These are phyloP conservation scores for Lentinula detonsa DNA, from an alignment of 768 basidiomycete genomes.

Conservation along the genomic window DNA sequence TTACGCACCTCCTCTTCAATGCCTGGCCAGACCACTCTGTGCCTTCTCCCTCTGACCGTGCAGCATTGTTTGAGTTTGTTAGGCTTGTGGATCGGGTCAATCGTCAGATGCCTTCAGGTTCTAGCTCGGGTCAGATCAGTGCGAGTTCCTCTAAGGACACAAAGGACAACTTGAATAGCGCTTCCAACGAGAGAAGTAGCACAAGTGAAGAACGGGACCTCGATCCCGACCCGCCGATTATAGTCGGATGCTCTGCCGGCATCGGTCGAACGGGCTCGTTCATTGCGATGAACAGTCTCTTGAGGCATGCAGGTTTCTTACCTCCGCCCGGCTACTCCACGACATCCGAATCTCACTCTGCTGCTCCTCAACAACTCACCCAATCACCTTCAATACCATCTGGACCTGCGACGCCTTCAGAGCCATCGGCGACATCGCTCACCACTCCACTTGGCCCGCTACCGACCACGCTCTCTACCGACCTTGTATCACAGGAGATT, in stretches of 20 bases:
- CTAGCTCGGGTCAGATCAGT: slow-evolving; percentile 11
- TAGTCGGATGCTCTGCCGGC: slow-evolving; percentile 84
- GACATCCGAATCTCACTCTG: neutral
- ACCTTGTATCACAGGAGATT: slow-evolving; percentile 64
- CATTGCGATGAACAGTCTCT: slow-evolving; percentile 71
- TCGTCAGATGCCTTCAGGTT: slow-evolving; percentile 32
- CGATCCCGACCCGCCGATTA: slow-evolving; percentile 59
- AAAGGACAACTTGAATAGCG: neutral
- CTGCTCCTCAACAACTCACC: neutral
- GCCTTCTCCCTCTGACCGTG: slow-evolving; percentile 54
- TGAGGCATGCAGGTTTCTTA: slow-evolving; percentile 54
- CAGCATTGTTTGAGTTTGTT: slow-evolving; percentile 56
- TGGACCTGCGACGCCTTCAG: neutral
- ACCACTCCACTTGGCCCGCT: slow-evolving; percentile 49
- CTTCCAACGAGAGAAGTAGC: neutral
- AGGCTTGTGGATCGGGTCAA: slow-evolving; percentile 61
- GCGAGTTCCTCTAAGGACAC: neutral
- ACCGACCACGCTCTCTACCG: slow-evolving; percentile 39
- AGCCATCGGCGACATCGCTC: slow-evolving; percentile 19
- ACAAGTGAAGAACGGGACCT: slow-evolving; percentile 7
- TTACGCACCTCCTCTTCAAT: slow-evolving; percentile 67
- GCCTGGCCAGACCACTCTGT: slow-evolving; percentile 87
- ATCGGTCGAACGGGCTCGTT: slow-evolving; percentile 85
- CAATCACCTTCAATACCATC: neutral
- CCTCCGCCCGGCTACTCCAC: slow-evolving; percentile 19